Base-by-base conservation (phyloP, 768 basidiomycete species). In the Amanita pallidorosea region DNA sequence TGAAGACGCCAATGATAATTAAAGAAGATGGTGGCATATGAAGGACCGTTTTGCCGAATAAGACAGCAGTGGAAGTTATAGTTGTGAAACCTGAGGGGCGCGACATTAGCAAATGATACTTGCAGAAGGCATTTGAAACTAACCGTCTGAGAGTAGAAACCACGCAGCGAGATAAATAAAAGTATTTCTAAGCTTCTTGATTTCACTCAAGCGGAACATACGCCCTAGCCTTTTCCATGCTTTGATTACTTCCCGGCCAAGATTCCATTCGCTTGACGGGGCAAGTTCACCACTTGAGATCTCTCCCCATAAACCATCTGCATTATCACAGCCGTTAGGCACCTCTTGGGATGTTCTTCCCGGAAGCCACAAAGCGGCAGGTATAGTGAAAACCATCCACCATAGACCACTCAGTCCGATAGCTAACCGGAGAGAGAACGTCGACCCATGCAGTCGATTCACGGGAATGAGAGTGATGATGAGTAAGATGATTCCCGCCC, bases 111-210 rank as follows among this genome's bases (percentile, higher is more conserved):
- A 31, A 18, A 17, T 15, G 20, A 11, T 17, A 8, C 2, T 17
- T 4, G n/a, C 17, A 15, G 0, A 43, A 43, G 23, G 17, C 17
- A 31, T 9, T n/a, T 27, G 4, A 22, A 29, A 44, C 25, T 23
- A 47, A 88, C 91, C 89, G 59, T 98, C 94, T 1, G 88, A 90
- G 20, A 98, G 77, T 11, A 98, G 74, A 63, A 96, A 94, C 93
- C 94, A 97, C 0, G 95, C 91, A 5, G 83, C 77, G 38, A 97
- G 81, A 58, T 90, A 97, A 56, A 76, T 76, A 71, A 94, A 98
- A 1, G 93, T 92, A 59, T 91, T 84, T 27, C 76, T 74, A 13
- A 97, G 70, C 47, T 76, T 76, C 62, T 76, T 76, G 36, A 94
- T 80, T 60, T 95, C 83, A 7, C 66, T 68, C 73, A 79, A 83